phyloP scores from a whole-genome alignment of 2,329 filamentous ascomycete species.

The Spiromastix sp. region DNA sequence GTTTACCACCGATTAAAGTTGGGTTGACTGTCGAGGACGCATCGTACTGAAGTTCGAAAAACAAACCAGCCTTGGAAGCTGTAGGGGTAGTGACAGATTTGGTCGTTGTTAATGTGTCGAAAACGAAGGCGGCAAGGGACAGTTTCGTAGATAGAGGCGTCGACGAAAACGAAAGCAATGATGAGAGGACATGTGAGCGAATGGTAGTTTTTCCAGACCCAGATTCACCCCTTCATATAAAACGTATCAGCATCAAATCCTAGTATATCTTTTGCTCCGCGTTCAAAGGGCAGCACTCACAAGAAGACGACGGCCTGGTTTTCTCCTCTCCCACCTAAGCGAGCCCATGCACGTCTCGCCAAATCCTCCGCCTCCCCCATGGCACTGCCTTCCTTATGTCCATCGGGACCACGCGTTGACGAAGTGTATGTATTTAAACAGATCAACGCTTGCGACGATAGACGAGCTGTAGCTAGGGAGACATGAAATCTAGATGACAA shows the following conservation, averaged over 20 bases:
- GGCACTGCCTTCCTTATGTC: slow-evolving; percentile 80
- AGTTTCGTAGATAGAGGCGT: slow-evolving; percentile 90
- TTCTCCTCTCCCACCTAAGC: slow-evolving; percentile 78
- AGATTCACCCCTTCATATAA: slow-evolving; percentile 68
- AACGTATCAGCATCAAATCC: slow-evolving; percentile 22
- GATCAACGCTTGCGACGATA: slow-evolving; percentile 86
- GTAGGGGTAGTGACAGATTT: slow-evolving; percentile 94
- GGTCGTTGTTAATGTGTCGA: slow-evolving; percentile 91
- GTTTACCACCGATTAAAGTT: slow-evolving; percentile 82
- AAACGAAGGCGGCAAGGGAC: slow-evolving; percentile 87
- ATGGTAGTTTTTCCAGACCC: slow-evolving; percentile 94
- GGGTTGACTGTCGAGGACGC: slow-evolving; percentile 75
- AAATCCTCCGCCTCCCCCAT: slow-evolving; percentile 89
- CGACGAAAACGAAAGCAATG: slow-evolving; percentile 78
- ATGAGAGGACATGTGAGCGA: slow-evolving; percentile 75
- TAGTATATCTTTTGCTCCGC: no score
- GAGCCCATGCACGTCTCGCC: slow-evolving; percentile 72
- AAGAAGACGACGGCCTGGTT: slow-evolving; percentile 89
- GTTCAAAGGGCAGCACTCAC: no score
- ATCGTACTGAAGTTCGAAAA: slow-evolving; percentile 95
- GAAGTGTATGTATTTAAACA: slow-evolving; percentile 91
- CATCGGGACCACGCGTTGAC: slow-evolving; percentile 79
- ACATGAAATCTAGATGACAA: slow-evolving; percentile 84
- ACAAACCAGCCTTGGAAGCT: slow-evolving; percentile 88
- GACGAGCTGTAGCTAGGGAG: slow-evolving; percentile 70